Evolutionary conservation across 306 rosid species (phyloP).

Genomic region (Herpetospermum pedunculosum): DNA sequence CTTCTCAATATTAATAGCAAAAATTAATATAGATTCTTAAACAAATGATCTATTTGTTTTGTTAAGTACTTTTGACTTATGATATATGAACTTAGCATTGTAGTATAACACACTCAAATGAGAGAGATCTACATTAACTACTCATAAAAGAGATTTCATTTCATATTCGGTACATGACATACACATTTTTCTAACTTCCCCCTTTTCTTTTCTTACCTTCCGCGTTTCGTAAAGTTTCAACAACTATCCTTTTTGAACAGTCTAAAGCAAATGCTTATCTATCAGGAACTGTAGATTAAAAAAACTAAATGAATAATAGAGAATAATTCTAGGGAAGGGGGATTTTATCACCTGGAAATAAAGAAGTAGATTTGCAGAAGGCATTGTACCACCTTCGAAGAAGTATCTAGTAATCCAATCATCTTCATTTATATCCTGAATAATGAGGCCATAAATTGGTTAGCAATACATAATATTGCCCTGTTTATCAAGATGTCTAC

Average conservation of each 20-base stretch:
- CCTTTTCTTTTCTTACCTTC: neutral
- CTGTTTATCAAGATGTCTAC: neutral
- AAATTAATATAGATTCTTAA: neutral
- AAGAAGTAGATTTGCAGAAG: constrained; percentile 80
- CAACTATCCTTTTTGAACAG: neutral
- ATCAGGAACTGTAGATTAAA: neutral
- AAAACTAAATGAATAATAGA: neutral
- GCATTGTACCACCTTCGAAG: constrained; percentile 91
- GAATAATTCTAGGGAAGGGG: neutral
- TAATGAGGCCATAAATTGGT: neutral
- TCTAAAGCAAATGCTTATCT: neutral
- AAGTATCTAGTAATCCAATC: constrained; percentile 89
- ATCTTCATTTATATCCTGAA: constrained; percentile 67
- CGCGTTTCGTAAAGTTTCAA: neutral
- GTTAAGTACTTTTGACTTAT: neutral
- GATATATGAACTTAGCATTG: neutral
- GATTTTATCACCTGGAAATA: constrained; percentile 70
- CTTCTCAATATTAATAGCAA: neutral
- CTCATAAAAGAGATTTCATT: neutral
- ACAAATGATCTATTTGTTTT: neutral
- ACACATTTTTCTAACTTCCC: neutral
- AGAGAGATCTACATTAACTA: neutral
- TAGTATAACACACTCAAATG: neutral
- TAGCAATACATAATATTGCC: neutral
- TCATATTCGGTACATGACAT: neutral